Conservation (phyloP, 345 rosid species). For the Microcos paniculata region DNA sequence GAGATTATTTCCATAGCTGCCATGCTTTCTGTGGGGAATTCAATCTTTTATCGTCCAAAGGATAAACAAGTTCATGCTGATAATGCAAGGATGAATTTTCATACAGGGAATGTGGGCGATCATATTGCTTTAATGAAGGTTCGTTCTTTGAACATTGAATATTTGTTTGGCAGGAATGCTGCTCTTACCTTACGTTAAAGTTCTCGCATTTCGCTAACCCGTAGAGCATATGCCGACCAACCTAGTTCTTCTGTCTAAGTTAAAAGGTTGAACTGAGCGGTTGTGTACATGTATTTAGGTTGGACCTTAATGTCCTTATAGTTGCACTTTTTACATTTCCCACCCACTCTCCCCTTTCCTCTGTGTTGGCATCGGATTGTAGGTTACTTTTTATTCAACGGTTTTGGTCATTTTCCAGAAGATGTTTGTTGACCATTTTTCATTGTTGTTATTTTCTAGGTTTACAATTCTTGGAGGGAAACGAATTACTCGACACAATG, state of each 20-base stretch:
- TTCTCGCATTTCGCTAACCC: background rate
- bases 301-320: background rate
- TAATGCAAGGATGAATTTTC: conserved; percentile 92
- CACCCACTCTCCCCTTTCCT: background rate
- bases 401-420: background rate
- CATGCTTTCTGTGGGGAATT: conserved; percentile 93
- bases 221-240: conserved; percentile 7
- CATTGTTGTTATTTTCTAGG: conserved; percentile 43
- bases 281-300: background rate
- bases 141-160: background rate
- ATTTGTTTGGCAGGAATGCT: background rate
- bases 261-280: background rate
- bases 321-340: background rate
- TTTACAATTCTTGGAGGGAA: conserved; percentile 93
- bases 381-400: background rate
- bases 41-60: conserved; percentile 94
- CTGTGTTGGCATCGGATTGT: background rate
- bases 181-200: background rate
- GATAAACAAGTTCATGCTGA: conserved; percentile 99
- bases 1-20: conserved; percentile 86
- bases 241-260: background rate
- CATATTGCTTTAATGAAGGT: conserved; percentile 94
- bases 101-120: conserved; percentile 90
- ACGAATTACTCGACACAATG: conserved; percentile 94
- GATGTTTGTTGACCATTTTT: conserved; percentile 15